A percentile compares a stretch with the other conserved stretches of the same genome.
These are phyloP conservation scores for Pluteus cervinus DNA, from an alignment of 768 basidiomycete genomes.

Conservation along the genomic window DNA sequence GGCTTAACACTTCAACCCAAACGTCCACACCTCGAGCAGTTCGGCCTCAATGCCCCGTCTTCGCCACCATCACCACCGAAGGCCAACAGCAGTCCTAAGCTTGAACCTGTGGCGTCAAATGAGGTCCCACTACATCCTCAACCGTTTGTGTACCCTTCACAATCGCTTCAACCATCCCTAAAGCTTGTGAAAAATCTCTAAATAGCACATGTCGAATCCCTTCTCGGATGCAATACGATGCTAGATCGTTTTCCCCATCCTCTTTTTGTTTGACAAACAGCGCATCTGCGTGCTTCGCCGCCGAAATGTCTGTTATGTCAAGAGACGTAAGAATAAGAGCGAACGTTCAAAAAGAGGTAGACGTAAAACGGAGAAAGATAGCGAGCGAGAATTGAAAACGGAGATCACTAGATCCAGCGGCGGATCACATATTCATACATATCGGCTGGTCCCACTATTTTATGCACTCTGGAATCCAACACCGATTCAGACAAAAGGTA, in stretches of 20 bases:
- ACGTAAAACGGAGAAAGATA: too few relatives aligned
- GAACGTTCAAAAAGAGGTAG: neutral
- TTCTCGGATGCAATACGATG: slow-evolving; percentile 73
- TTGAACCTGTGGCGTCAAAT: neutral
- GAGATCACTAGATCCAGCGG: too few relatives aligned
- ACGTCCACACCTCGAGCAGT: too few relatives aligned
- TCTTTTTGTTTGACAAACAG: slow-evolving; percentile 88
- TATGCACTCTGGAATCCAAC: too few relatives aligned
- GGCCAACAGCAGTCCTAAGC: too few relatives aligned
- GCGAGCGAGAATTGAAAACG: neutral
- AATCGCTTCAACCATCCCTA: slow-evolving; percentile 56
- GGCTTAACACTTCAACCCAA: too few relatives aligned
- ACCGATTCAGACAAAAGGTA: too few relatives aligned
- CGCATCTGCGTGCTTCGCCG: slow-evolving; percentile 86
- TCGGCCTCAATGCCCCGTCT: too few relatives aligned
- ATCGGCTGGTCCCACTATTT: too few relatives aligned
- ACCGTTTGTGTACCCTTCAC: slow-evolving; percentile 65
- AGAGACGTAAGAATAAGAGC: neutral
- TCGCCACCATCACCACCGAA: too few relatives aligned
- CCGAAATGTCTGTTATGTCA: slow-evolving; percentile 73
- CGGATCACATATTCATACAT: too few relatives aligned
- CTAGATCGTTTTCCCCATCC: slow-evolving; percentile 81
- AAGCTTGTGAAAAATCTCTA: slow-evolving; percentile 58
- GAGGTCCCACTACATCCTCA: slow-evolving; percentile 33
- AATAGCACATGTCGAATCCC: slow-evolving; percentile 80